These are phyloP conservation scores for Cladobotryum mycophilum DNA, from an alignment of 2,329 filamentous ascomycete genomes.

Conservation along the genomic window DNA sequence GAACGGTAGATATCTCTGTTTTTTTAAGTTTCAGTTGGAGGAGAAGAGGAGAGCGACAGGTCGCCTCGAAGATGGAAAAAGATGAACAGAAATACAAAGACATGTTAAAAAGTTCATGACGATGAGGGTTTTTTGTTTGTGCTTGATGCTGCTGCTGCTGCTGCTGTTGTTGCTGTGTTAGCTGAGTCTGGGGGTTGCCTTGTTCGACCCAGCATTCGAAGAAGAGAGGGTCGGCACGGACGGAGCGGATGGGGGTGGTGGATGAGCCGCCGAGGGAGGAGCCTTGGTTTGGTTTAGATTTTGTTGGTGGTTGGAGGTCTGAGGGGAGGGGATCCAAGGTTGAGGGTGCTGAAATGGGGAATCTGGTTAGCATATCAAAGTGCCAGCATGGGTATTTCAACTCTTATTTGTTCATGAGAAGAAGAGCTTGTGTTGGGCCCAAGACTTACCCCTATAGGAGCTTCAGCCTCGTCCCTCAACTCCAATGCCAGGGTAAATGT, in stretches of 20 bases:
- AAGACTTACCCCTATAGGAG: conserved; percentile 51
- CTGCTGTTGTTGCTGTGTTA: no score
- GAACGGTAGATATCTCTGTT: no score
- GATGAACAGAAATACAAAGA: no score
- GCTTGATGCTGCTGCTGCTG: no score
- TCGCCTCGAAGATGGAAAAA: no score
- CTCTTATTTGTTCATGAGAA: no score
- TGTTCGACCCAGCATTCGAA: conserved; percentile 59
- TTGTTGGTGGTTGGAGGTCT: conserved; percentile 34
- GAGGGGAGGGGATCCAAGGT: conserved; percentile 53
- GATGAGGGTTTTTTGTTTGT: no score
- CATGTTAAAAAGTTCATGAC: no score
- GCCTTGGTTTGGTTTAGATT: conserved; percentile 22
- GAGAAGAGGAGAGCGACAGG: no score
- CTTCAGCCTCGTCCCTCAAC: conserved; percentile 52
- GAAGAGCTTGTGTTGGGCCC: not conserved
- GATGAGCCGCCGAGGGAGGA: conserved; percentile 30
- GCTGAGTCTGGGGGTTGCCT: no score
- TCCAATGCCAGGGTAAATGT: conserved; percentile 75
- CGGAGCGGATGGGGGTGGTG: conserved; percentile 46
- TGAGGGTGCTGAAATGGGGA: conserved; percentile 44
- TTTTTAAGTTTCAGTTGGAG: no score
- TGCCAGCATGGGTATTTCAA: no score
- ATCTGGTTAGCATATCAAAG: not conserved
- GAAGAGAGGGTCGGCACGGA: conserved; percentile 53